Evolutionary conservation across 2,329 filamentous ascomycete species (phyloP), one percentile per base, ranked within the genome.

Genomic region (Hypoxylon sp.): DNA sequence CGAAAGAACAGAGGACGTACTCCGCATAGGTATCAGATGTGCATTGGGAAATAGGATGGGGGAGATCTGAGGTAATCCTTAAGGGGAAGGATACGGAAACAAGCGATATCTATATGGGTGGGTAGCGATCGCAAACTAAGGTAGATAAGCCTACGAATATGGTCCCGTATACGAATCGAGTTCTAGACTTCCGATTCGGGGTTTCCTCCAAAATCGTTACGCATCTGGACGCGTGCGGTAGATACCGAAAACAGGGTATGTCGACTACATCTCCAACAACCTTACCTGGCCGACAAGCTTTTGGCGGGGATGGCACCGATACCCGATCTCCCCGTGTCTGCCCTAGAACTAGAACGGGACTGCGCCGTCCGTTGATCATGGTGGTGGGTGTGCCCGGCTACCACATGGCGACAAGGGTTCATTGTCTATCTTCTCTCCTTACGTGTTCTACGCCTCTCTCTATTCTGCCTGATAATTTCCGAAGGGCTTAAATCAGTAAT

Each of bases 391-490:
- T 69, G 63, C 57, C 48, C 67, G 68, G 68, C 53, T 69, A 72
- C 74, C 74, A 76, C 73, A 76, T 76, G 74, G 74, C 73, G 65
- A 73, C 74, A 74, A 73, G 74, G 74, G 72, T 75, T 63, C 33
- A 26, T 24, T 57, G 51, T 52, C 65, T 29, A 56, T 58, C 37
- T 47, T 39, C 37, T 46, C 42, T 60, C 50, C 14, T 5, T 60
- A 35, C 44, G 42, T 48, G 47, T 56, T 55, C 26, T 39, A 17
- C 37, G 22, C 17, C 19, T 63, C 50, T 64, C 39, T 47, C 24
- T 64, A 70, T 68, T 70, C 58, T 67, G 61, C 66, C 67, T 67
- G 63, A 70, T 65, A 70, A 71, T 73, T 70, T 72, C 70, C 72
- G 68, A 70, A 69, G 70, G 71, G 67, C 70, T 74, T 65, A 69